phyloP scores from a whole-genome alignment of 1,139 yeast genomes.

The Barnettozyma hawaiiensis region DNA sequence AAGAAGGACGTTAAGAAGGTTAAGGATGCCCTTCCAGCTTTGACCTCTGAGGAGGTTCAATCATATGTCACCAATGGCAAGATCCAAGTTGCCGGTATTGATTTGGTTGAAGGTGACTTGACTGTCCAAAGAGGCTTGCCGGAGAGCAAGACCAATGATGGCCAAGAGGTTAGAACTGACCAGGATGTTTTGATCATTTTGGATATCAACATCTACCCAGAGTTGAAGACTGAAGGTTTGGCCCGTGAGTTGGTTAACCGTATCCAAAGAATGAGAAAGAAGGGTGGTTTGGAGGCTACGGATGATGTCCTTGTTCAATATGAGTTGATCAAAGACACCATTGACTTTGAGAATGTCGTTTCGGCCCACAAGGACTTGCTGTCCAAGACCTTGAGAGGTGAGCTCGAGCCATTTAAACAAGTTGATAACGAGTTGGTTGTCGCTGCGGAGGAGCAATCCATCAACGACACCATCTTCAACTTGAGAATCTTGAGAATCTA shows the following conservation, averaged over 20 bases:
- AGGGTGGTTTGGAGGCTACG: constrained; percentile 90
- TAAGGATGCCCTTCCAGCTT: constrained; percentile 82
- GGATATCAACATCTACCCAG: constrained; percentile 84
- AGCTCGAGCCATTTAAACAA: constrained; percentile 40
- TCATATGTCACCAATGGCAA: constrained; percentile 66
- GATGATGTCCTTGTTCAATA: constrained; percentile 92
- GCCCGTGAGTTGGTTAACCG: constrained; percentile 97
- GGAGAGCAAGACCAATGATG: constrained; percentile 52
- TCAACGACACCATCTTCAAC: constrained; percentile 78
- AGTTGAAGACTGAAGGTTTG: constrained; percentile 85
- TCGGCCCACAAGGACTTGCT: constrained; percentile 61
- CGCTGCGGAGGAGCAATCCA: constrained; percentile 86
- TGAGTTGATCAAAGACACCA: constrained; percentile 62
- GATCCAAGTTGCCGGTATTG: constrained; percentile 83
- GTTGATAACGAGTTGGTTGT: constrained; percentile 44
- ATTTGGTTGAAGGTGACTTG: constrained; percentile 79
- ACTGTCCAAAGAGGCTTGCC: constrained; percentile 88
- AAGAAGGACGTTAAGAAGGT: constrained; percentile 92
- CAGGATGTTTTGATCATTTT: constrained; percentile 83
- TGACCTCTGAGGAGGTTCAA: constrained; percentile 80
- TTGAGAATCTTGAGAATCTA: constrained; percentile 70
- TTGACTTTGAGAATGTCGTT: constrained; percentile 62
- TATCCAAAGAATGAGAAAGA: constrained; percentile 95
- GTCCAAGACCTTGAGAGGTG: constrained; percentile 70
- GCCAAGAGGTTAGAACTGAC: constrained; percentile 82